These are phyloP conservation scores for Puccinia novopanici DNA, from an alignment of 1,284 basidiomycete genomes.

Conservation along the genomic window DNA sequence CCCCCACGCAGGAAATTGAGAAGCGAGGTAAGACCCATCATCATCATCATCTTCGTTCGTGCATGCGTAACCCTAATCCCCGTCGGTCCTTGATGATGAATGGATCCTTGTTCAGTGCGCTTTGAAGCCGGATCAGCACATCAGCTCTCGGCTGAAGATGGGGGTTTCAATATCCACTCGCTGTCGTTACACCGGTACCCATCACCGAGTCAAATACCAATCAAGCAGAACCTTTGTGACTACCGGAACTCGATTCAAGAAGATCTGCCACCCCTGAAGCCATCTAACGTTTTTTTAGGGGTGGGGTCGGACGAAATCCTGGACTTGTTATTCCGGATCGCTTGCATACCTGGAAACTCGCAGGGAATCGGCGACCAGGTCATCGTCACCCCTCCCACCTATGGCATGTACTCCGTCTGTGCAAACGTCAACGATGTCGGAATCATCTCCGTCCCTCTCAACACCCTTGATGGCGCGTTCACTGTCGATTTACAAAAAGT, in stretches of 20 bases:
- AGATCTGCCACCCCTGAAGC: constrained; percentile 60
- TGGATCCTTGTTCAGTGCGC: background rate
- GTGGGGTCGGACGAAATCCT: constrained; percentile 97
- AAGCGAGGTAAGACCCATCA: constrained; percentile 46
- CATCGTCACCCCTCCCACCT: constrained; percentile 87
- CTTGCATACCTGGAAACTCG: constrained; percentile 71
- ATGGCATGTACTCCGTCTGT: constrained; percentile 95
- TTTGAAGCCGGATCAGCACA: constrained; percentile 20
- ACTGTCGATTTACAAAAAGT: constrained; percentile 76
- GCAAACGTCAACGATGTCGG: constrained; percentile 93
- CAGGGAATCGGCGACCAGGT: constrained; percentile 67
- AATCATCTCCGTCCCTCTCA: constrained; percentile 76
- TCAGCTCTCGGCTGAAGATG: constrained; percentile 57
- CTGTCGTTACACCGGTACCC: constrained; percentile 79
- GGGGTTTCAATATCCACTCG: constrained; percentile 57
- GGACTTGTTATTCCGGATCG: constrained; percentile 87
- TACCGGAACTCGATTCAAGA: constrained; percentile 70
- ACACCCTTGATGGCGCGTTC: constrained; percentile 75
- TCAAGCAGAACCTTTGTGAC: constrained; percentile 67
- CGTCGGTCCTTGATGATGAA: constrained; percentile 1
- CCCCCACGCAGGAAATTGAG: constrained; percentile 44
- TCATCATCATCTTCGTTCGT: background rate
- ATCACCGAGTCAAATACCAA: constrained; percentile 74
- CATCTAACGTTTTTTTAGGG: constrained; percentile 83
- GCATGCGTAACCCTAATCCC: background rate